These are phyloP conservation scores for Blumeria hordei DNA, from an alignment of 2,329 filamentous ascomycete genomes.

Conservation along the genomic window DNA sequence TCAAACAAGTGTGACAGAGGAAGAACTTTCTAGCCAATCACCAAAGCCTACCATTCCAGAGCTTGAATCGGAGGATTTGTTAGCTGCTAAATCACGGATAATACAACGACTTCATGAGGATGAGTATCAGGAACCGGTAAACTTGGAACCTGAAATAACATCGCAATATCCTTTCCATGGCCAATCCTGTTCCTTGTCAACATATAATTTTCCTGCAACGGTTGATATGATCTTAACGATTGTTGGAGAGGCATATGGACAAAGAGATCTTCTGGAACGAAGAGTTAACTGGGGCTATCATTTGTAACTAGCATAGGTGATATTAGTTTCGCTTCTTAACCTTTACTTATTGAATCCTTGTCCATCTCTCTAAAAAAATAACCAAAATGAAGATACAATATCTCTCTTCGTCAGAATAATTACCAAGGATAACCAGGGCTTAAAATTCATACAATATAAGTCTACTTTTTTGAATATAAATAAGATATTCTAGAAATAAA, in stretches of 20 bases:
- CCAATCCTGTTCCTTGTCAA: background rate
- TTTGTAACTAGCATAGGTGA: no score
- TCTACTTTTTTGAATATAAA: no score
- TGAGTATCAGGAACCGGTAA: conserved; percentile 2
- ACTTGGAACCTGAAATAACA: conserved; percentile 3
- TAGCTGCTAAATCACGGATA: conserved; percentile 22
- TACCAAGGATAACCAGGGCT: no score
- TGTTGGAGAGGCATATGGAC: conserved; percentile 71
- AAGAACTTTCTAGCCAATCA: no score
- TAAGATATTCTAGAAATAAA: no score
- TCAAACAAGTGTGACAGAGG: no score
- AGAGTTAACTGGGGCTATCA: conserved; percentile 27
- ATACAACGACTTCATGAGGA: conserved; percentile 8
- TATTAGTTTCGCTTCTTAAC: no score
- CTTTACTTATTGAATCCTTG: no score
- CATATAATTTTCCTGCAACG: conserved; percentile 29
- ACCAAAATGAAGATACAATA: no score
- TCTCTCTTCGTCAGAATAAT: no score
- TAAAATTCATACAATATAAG: no score
- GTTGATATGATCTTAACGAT: conserved; percentile 83
- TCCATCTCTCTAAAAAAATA: no score
- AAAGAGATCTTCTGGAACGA: conserved; percentile 60
- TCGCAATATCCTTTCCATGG: background rate
- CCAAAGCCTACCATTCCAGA: background rate
- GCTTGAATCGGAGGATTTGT: conserved; percentile 3